These are phyloP conservation scores for Aurifilum marmelostoma DNA, from an alignment of 2,329 filamentous ascomycete genomes.

Conservation along the genomic window DNA sequence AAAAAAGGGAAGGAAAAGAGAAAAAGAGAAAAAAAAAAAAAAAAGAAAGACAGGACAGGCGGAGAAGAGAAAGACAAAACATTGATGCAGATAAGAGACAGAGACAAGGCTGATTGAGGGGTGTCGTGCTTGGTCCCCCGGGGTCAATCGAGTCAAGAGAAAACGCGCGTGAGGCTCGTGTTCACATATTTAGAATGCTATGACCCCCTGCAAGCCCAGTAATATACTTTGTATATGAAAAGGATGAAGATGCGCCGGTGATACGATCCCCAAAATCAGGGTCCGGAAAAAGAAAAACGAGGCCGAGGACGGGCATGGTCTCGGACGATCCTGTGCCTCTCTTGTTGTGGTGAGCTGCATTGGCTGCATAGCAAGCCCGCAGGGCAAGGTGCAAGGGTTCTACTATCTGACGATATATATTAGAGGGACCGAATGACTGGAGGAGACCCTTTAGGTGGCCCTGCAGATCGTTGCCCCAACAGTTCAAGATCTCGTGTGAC, in stretches of 20 bases:
- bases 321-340: background rate
- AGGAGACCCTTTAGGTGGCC: background rate
- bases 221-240: background rate
- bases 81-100: background rate
- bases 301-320: background rate
- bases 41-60: background rate
- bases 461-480: background rate
- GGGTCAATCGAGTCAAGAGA: background rate
- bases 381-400: background rate
- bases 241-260: constrained; percentile 3
- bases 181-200: background rate
- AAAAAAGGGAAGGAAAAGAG: background rate
- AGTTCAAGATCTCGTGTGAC: background rate
- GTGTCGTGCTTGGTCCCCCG: background rate
- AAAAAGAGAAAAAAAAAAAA: too few species aligned
- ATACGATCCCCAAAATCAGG: constrained; percentile 3
- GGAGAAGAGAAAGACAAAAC: too few species aligned
- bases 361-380: background rate
- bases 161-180: background rate
- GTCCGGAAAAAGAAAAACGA: background rate
- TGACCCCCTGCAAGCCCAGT: background rate
- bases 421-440: background rate
- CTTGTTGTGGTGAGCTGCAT: background rate
- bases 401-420: background rate
- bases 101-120: too few species aligned